Conservation (phyloP, 2,329 filamentous ascomycete species). For the Claviceps fusiformis region DNA sequence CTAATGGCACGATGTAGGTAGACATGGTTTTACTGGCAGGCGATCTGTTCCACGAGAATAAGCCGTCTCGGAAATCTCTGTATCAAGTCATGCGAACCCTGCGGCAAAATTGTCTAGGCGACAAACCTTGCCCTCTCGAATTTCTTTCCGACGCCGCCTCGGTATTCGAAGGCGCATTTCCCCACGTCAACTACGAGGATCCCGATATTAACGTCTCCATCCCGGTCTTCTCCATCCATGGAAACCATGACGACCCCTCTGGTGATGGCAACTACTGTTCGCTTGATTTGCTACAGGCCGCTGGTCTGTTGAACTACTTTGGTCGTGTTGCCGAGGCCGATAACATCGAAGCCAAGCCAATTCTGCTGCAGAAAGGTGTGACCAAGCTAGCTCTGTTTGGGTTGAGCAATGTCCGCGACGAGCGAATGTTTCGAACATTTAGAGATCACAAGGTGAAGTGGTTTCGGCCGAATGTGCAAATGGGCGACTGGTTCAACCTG, state of each 20-base stretch:
- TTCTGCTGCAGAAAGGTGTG: constrained; percentile 81
- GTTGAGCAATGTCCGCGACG: constrained; percentile 89
- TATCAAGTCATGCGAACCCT: constrained; percentile 95
- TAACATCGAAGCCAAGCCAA: constrained; percentile 82
- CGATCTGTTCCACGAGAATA: constrained; percentile 96
- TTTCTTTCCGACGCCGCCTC: constrained; percentile 87
- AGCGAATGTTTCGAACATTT: constrained; percentile 87
- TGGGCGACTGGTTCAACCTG: constrained; percentile 87
- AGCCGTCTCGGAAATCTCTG: constrained; percentile 87
- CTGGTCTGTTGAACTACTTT: constrained; percentile 90
- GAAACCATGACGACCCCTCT: constrained; percentile 97
- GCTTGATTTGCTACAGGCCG: constrained; percentile 79
- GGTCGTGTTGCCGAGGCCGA: constrained; percentile 84
- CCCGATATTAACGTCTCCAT: constrained; percentile 94
- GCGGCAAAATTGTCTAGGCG: constrained; percentile 83
- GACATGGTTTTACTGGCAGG: constrained; percentile 95
- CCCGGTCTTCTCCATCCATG: constrained; percentile 95
- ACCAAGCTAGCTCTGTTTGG: constrained; percentile 92
- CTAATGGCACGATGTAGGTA: constrained; percentile 32
- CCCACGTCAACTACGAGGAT: constrained; percentile 96
- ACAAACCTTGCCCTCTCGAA: constrained; percentile 90
- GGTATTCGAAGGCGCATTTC: constrained; percentile 79
- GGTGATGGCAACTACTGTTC: constrained; percentile 88
- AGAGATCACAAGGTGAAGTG: constrained; percentile 88
- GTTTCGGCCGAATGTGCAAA: constrained; percentile 68